Base-by-base conservation (phyloP, 1,139 yeast species). In the Blastobotrys proliferans region DNA sequence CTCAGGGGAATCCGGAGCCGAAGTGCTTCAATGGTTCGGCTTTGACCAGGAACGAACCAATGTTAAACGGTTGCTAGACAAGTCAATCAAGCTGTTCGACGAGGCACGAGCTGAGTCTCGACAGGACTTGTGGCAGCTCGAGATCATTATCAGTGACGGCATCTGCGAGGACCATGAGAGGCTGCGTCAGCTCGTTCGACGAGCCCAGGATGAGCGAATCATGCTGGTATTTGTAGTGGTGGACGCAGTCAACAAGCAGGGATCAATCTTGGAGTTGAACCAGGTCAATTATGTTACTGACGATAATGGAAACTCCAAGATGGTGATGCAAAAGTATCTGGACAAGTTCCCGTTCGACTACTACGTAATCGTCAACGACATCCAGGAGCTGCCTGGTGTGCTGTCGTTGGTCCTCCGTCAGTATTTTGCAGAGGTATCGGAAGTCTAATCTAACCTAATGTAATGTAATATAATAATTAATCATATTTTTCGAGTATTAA, bases 331-430 rank as follows among this genome's bases (percentile, higher is more conserved):
- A 48, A 83, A 82, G 56, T 94, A 94, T 57, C 73, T 94, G 66
- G 97, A 92, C 55, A 77, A 85, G 20, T 94, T 94, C 79, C 97
- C 98, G 54, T 94, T 94, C 66, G 97, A 94, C 60, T 92, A 84
- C 62, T 94, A 90, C 58, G 96, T 92, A 48, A 92, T 94, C 54
- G 97, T 94, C 29, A 81, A 86, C 56, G 81, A 92, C 58, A 85
- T 94, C 51, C 74, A 75, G 36, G 97, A 92, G 65, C 73, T 94
- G 41, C 98, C 99, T 17, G 87, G 83, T 57, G 88, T 94, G 82
- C 73, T 94, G 51, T 80, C 97, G 2, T 72, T 84, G 55, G 90
- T 94, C 50, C 72, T 94, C 51, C 79, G 97, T 58, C 98, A 94
- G 62, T 94, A 86, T 66, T 94, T 92, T 63, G 72, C 88, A 1